These are phyloP conservation scores for Silene latifolia DNA, from an alignment of 148 eudicot species.

Conservation along the genomic window DNA sequence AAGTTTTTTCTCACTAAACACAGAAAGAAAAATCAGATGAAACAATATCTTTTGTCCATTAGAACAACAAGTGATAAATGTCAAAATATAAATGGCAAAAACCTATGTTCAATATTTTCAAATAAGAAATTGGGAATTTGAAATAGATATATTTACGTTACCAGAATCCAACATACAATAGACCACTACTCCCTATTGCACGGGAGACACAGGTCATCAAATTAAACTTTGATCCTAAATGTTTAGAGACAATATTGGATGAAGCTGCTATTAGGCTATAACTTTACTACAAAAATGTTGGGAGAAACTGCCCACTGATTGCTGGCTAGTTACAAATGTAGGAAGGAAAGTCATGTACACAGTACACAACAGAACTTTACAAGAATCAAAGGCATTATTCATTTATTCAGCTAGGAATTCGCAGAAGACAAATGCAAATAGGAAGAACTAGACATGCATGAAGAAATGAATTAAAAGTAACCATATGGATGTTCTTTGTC, in stretches of 20 bases:
- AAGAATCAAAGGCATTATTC: not conserved
- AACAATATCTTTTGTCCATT: not conserved
- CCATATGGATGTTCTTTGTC: constrained; percentile 99
- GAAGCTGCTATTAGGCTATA: not conserved
- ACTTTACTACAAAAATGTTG: too few relatives aligned
- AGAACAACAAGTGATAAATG: not conserved
- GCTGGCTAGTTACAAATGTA: not conserved
- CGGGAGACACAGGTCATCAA: not conserved
- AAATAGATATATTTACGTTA: not conserved
- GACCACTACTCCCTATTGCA: not conserved
- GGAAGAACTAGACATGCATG: constrained; percentile 18
- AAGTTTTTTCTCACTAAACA: not conserved
- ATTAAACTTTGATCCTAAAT: not conserved
- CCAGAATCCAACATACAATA: not conserved
- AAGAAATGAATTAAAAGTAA: constrained; percentile 51
- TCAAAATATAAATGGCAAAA: not conserved
- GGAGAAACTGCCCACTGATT: too few relatives aligned
- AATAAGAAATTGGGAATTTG: not conserved
- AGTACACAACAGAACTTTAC: not conserved
- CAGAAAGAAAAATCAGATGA: not conserved
- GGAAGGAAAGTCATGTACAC: not conserved
- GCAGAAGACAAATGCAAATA: not conserved
- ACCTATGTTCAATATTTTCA: not conserved
- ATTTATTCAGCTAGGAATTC: not conserved
- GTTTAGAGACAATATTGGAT: not conserved